Percentiles rank a stretch among this genome's conserved stretches.
Evolutionary conservation across 805 yeast genomes (phyloP).

Genomic region (Priceomyces haplophilus): DNA sequence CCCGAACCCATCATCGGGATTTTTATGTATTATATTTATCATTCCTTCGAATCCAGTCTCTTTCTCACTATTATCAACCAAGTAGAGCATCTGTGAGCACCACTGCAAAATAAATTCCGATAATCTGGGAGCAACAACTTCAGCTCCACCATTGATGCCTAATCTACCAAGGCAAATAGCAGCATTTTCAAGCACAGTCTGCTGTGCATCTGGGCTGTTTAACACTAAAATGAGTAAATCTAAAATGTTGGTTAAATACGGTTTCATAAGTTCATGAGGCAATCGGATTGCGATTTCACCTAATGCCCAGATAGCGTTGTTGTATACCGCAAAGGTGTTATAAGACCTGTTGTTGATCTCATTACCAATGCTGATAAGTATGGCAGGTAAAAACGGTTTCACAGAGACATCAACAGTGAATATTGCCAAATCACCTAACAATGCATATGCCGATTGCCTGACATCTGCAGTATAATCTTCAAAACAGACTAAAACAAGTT

Average conservation of each 20-base stretch:
- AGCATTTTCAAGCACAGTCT: slow-evolving; percentile 76
- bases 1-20: slow-evolving; percentile 61
- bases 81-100: slow-evolving; percentile 64
- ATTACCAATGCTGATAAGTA: slow-evolving; percentile 64
- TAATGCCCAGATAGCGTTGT: slow-evolving; percentile 90
- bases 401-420: slow-evolving; percentile 46
- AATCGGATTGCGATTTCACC: slow-evolving; percentile 79
- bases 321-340: slow-evolving; percentile 61
- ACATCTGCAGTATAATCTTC: slow-evolving; percentile 81
- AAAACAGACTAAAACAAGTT: slow-evolving; percentile 62
- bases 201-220: slow-evolving; percentile 50
- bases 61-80: slow-evolving; percentile 83
- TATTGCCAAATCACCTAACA: slow-evolving; percentile 86
- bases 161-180: slow-evolving; percentile 88
- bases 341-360: slow-evolving; percentile 57
- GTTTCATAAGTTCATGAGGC: slow-evolving; percentile 43
- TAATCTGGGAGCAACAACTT: slow-evolving; percentile 53
- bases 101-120: slow-evolving; percentile 60
- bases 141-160: slow-evolving; percentile 59
- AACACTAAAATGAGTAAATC: slow-evolving; percentile 59
- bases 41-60: slow-evolving; percentile 85
- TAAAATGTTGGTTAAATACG: slow-evolving; percentile 53
- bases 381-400: slow-evolving; percentile 45
- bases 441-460: slow-evolving; percentile 88
- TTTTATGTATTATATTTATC: slow-evolving; percentile 60